Conservation (phyloP, 768 basidiomycete genomes). For the Pleurotus tuoliensis region DNA sequence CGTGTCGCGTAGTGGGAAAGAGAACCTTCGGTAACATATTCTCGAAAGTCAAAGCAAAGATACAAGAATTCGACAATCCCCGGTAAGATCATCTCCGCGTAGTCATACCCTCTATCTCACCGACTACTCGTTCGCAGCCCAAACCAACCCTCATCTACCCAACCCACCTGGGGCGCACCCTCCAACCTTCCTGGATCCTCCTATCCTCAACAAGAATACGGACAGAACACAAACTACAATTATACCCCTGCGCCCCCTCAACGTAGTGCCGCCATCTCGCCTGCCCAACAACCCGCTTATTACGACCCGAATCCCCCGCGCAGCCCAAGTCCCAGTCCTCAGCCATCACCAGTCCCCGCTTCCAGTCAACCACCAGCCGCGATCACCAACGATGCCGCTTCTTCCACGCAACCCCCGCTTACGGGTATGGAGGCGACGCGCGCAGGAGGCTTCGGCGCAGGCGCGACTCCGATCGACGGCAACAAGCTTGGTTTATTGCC, state of each 20-base stretch:
- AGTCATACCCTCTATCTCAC: background rate
- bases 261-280: background rate
- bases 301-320: slow-evolving; percentile 4
- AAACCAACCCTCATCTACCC: slow-evolving; percentile 1
- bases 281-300: slow-evolving; percentile 5
- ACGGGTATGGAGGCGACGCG: background rate
- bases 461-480: slow-evolving; percentile 27
- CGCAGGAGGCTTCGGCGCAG: background rate
- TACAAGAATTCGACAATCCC: slow-evolving; percentile 72
- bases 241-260: background rate
- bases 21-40: slow-evolving; percentile 71
- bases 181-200: background rate
- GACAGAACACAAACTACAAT: background rate
- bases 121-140: background rate
- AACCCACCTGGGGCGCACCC: slow-evolving; percentile 1
- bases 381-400: background rate
- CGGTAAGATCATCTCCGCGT: slow-evolving; percentile 19
- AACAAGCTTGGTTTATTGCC: slow-evolving; percentile 54
- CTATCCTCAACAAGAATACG: background rate
- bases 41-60: slow-evolving; percentile 79
- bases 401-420: background rate
- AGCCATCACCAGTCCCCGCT: background rate
- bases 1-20: slow-evolving; percentile 53
- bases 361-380: background rate
- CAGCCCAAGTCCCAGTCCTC: background rate